Base-by-base conservation (phyloP, 352 stramenopile genomes). In the Globisporangium apiculatum region DNA sequence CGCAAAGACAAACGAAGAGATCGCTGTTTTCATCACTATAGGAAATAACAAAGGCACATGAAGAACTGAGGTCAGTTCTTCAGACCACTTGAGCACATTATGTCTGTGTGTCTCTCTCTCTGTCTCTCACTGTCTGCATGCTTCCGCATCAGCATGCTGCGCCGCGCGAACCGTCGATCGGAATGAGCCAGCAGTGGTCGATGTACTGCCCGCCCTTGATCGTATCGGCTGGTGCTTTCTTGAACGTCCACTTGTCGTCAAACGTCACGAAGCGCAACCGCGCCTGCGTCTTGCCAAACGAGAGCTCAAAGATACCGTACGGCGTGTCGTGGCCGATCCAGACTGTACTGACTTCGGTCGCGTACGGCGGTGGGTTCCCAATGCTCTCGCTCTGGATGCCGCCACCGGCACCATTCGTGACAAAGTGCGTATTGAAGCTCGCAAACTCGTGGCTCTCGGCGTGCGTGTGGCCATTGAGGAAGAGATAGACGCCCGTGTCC, bases 381-480 rank as follows among this genome's bases (percentile, higher is more conserved):
- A 90, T 85, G 47, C 77, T 84, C 69, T 91, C 81, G 48, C 74
- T 87, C 57, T 86, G 78, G 40, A 91, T 91, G 15, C 80, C 80
- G 12, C 80, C 78, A 7, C 80, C 78, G 31, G 78, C 78, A 45
- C 76, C 78, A 47, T 91, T 91, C 41, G 80, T 87, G 38, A 89
- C 64, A 38, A 91, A 89, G 45, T 89, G 81, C 8, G 80, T 90
- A 43, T 86, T 85, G 55, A 87, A 90, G 9, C 57, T 57, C 7
- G 62, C 76, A 46, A 79, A 86, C 46, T 89, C 76, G 63, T 91
- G 80, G 51, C 76, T 85, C 66, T 88, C 78, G 36, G 73, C 81
- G 54, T 91, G 80, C 3, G 75, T 91, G 67, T 91, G 80, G 41
- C 81, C 81, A 61, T 89, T 89, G 47, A 91, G 78, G 60, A 71